Evolutionary conservation across 176 grass and related monocot genomes (phyloP), one percentile per base, ranked within the genome.

Genomic region (Carex cristatella): DNA sequence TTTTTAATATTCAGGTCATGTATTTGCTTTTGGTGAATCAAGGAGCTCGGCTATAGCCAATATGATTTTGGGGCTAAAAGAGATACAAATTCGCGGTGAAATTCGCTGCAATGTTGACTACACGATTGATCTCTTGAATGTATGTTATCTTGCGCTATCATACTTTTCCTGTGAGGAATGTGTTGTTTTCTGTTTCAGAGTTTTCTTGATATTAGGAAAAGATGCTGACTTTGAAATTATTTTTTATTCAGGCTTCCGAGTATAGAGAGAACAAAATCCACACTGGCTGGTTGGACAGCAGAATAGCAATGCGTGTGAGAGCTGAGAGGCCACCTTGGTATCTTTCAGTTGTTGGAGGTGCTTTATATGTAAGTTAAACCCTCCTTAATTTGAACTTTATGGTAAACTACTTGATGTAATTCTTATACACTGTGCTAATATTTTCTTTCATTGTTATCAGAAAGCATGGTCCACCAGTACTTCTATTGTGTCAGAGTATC

Each of bases 271-370:
- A 99, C 75, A 99, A 92, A 83, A 99, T 99, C 56, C 96, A 99
- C 76, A 99, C 96, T 76, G 91, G 96, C 72, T 99, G 93, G 96
- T 85, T 99, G 51, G 96, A 99, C 72, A 95, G 96, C 88, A 95
- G 96, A 92, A 99, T 99, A 81, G 96, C 91, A 81, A 99, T 99
- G 96, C 94, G 96, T 57, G 96, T 99, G 85, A 94, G 96, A 91
- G 96, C 96, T 69, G 96, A 99, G 88, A 95, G 96, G 85, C 93
- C 93, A 60, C 96, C 96, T 89, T 99, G 93, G 96, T 95, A 99
- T 87, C 87, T 99, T 66, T 99, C 93, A 69, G 96, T 99, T 91
- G 96, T 99, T 90, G 96, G 90, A 82, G 93, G 93, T 77, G 85
- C 93, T 86, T 86, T 99, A 87, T 99, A 99, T 88, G 96, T 99